Evolutionary conservation across 305 asterid species (phyloP).

Genomic region (Solanum hybrid): DNA sequence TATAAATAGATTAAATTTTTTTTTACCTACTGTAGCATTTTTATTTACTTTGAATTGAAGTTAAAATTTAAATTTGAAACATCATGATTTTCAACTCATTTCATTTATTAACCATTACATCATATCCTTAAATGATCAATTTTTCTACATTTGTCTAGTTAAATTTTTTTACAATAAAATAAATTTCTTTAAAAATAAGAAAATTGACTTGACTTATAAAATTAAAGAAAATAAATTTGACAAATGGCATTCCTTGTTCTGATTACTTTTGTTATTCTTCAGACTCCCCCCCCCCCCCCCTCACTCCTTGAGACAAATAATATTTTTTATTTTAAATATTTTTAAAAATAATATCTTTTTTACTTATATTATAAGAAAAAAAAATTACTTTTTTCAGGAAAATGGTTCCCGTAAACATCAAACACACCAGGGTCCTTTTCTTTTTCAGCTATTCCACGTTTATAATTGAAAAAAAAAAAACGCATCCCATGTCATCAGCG

Average conservation of each 20-base stretch:
- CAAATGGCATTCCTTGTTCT: background rate
- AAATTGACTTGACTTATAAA: background rate
- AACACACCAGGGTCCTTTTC: background rate
- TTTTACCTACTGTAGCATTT: background rate
- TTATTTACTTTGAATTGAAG: background rate
- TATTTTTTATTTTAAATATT: no score
- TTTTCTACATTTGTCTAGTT: no score
- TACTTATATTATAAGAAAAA: background rate
- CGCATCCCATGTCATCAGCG: constrained; percentile 7
- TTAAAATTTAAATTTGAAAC: background rate
- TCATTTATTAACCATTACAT: background rate
- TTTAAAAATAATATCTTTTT: no score
- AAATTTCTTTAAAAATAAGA: no score
- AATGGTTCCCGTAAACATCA: background rate
- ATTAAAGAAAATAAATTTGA: background rate
- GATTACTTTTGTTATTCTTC: background rate
- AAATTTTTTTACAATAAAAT: background rate
- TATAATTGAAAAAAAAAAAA: background rate
- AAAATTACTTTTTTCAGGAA: background rate
- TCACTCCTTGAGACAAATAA: background rate
- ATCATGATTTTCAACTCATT: background rate
- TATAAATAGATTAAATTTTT: background rate
- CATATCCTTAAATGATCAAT: background rate
- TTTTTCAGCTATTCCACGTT: background rate
- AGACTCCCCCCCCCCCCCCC: no score